Conservation (phyloP, 768 basidiomycete genomes). For the Cantharellus anzutake region DNA sequence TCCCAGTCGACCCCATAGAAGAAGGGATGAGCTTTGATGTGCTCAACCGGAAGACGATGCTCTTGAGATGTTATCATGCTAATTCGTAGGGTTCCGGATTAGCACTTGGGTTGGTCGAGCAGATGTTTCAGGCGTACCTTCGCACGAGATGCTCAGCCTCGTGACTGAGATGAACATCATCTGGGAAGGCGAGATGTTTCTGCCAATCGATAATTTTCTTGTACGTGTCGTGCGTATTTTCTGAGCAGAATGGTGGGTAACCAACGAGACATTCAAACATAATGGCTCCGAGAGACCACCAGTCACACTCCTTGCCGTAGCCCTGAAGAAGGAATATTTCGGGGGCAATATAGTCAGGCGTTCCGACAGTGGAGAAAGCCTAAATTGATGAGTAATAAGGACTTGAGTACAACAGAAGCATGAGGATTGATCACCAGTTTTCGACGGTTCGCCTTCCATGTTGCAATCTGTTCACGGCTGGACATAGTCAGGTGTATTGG, state of each 20-base stretch:
- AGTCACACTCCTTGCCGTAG: conserved; percentile 97
- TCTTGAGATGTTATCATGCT: conserved; percentile 69
- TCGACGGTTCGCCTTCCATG: conserved; percentile 96
- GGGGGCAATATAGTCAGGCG: conserved; percentile 90
- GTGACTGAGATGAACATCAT: conserved; percentile 79
- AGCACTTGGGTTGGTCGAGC: too few relatives aligned
- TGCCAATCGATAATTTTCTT: conserved; percentile 96
- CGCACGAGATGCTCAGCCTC: conserved; percentile 83
- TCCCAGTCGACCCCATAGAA: conserved; percentile 95
- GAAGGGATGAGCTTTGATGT: conserved; percentile 83
- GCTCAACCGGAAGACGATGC: conserved; percentile 55
- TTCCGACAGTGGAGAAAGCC: conserved; percentile 97
- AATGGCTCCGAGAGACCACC: conserved; percentile 98
- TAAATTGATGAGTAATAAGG: conserved; percentile 14
- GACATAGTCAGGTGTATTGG: conserved; percentile 93
- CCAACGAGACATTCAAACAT: conserved; percentile 98
- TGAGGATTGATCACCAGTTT: conserved; percentile 45
- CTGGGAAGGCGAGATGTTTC: conserved; percentile 70
- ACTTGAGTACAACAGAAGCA: too few relatives aligned
- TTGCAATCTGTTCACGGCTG: conserved; percentile 82
- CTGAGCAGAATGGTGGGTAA: conserved; percentile 93
- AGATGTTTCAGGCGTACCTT: conserved; percentile 16
- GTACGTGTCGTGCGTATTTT: conserved; percentile 94
- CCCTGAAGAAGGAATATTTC: conserved; percentile 94
- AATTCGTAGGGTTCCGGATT: not conserved